Evolutionary conservation across 257 asterid species (phyloP), one percentile per base, ranked within the genome.

Genomic region (Solanum bulbocastanum): DNA sequence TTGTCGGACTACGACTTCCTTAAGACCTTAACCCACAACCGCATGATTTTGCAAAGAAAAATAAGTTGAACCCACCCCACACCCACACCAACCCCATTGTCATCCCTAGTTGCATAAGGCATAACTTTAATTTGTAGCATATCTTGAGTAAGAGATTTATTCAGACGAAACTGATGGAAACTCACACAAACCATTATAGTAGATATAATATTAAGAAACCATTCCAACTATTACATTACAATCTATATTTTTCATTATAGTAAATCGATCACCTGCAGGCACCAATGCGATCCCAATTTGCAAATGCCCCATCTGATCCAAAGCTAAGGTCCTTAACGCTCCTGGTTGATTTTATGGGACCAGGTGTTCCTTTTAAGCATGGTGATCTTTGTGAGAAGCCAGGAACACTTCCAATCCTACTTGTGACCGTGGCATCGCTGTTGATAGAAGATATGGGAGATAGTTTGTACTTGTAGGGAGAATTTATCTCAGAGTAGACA

Each of bases 371-470:
- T 89, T 89, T 95, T 91, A 95, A 89, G 89, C 93, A 89, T 46
- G 98, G 98, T 30, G 98, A 96, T 88, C 91, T 93, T 69, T 91
- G 95, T 23, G 95, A 90, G 72, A 90, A 89, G 69, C 87, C 88
- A 58, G 89, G 71, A 49, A 89, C 90, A 88, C 92, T 90, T 68
- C 91, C 90, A 25, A 94, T 85, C 95, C 95, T 93, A 89, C 94
- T 91, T 88, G 87, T 91, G 92, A 94, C 88, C 3, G 95, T 95
- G 23, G 90, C 88, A 89, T 96, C 99, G 71, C 98, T 96, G 83
- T 94, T 96, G 68, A 95, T 95, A 4, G 98, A 96, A 18, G 98
- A 94, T 89, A 95, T 93, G 79, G 98, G 98, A 58, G 98, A 96
- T 20, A 94, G 92, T 90, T 88, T 94, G 40, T 93, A 94, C 94